Evolutionary conservation across 768 basidiomycete species (phyloP).

Genomic region (Inosperma sp.): DNA sequence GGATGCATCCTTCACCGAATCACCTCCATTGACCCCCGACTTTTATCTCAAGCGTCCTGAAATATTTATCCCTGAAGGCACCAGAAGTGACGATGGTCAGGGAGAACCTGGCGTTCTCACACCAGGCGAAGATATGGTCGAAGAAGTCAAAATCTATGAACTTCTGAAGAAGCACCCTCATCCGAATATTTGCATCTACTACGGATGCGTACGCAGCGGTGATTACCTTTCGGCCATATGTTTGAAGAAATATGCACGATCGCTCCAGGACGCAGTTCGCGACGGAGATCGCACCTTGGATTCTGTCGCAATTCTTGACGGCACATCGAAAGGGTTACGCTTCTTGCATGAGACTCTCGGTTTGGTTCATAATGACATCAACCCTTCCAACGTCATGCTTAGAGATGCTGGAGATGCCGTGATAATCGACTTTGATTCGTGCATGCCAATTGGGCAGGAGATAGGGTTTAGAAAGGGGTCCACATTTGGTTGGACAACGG

Average conservation of each 20-base stretch:
- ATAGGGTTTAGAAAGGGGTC: not conserved
- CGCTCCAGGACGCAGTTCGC: not conserved
- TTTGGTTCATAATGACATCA: constrained; percentile 65
- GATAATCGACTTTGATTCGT: constrained; percentile 84
- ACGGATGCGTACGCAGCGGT: not conserved
- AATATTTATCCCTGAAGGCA: not conserved
- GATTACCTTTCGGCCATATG: not conserved
- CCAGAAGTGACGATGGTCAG: not conserved
- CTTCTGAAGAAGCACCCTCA: not conserved
- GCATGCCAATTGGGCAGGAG: not conserved
- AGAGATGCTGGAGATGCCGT: constrained; percentile 95
- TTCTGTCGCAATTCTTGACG: not conserved
- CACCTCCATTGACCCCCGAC: not conserved
- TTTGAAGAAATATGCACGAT: not conserved
- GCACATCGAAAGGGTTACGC: not conserved
- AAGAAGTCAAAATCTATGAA: not conserved
- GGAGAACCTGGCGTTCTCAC: not conserved
- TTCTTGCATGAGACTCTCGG: not conserved
- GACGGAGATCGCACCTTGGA: not conserved
- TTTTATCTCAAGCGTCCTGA: not conserved
- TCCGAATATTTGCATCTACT: not conserved
- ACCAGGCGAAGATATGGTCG: not conserved
- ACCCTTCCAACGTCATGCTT: constrained; percentile 94
- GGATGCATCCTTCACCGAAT: not conserved
- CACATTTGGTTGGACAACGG: not conserved